Percentiles rank a stretch among this genome's conserved stretches.
phyloP scores from a whole-genome alignment of 2,329 filamentous ascomycete species.

The Aspergillus tanneri region DNA sequence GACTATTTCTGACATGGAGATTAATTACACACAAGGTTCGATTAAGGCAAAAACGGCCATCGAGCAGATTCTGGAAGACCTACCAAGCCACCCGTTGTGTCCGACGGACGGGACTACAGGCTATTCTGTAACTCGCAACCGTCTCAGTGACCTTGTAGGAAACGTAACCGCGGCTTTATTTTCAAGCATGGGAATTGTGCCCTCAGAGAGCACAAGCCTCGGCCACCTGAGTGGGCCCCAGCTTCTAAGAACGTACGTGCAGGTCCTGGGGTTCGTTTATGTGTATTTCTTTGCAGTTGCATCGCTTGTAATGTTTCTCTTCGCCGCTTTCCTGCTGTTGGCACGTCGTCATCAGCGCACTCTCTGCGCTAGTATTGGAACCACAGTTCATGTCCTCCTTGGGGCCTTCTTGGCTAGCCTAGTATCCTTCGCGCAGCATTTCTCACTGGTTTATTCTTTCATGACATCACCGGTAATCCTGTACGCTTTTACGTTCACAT shows the following conservation, averaged over 20 bases:
- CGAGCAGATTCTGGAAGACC: conserved; percentile 30
- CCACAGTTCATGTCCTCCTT: conserved; percentile 29
- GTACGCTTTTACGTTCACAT: conserved; percentile 34
- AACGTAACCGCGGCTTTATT: conserved; percentile 44
- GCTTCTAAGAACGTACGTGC: conserved; percentile 39
- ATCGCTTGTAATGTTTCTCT: conserved; percentile 37
- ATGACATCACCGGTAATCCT: conserved; percentile 44
- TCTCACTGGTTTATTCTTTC: conserved; percentile 37
- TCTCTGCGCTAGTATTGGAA: conserved; percentile 26
- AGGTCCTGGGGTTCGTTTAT: conserved; percentile 41
- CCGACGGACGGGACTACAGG: conserved; percentile 17
- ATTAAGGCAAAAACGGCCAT: conserved; percentile 36
- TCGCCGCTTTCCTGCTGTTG: conserved; percentile 35
- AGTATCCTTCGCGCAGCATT: conserved; percentile 32
- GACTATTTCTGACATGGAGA: conserved; percentile 43
- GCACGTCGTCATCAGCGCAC: conserved; percentile 26
- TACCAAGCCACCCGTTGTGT: conserved; percentile 34
- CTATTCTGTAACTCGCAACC: conserved; percentile 27
- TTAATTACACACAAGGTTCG: conserved; percentile 36
- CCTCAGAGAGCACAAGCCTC: conserved; percentile 28
- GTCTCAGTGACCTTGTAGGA: conserved; percentile 36
- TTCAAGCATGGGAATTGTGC: conserved; percentile 41
- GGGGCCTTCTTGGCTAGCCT: conserved; percentile 31
- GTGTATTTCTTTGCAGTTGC: conserved; percentile 42
- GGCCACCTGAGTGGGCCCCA: conserved; percentile 29